Base-by-base conservation (phyloP, 768 basidiomycete genomes). In the Boletus subcaerulescens region DNA sequence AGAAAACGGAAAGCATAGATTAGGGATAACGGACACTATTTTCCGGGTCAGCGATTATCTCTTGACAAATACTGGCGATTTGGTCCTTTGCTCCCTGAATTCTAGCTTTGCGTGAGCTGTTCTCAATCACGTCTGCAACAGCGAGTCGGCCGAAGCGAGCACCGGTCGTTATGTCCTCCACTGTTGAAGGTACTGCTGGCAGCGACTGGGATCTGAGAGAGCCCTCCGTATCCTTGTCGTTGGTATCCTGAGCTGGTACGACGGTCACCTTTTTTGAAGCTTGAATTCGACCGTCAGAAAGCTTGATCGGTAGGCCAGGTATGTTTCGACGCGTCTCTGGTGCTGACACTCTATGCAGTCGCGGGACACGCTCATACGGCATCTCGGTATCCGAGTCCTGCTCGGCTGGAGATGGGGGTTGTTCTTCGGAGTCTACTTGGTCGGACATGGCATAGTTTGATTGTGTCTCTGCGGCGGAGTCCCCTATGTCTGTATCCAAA, bases 21-120 rank as follows among this genome's bases (percentile, higher is more conserved):
- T 5, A 39, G 35, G 24, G 53, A 9, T 45, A 40, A 77, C 89
- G 66, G 68, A 97, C 95, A 56, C 87, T 91, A 65, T 93, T 93
- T 74, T 99, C 97, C 24, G 96, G 96, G 59, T 98, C 96, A 22
- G 89, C 82, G 45, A 97, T 75, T 50, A 98, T 91, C 63, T 98
- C 96, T 65, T 97, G 93, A 67, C 94, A 97, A 32, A 98, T 84
- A 29, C 80, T 78, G 1, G 94, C 97, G 58, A 98, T 91, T 73
- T 98, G 94, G 66, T 97, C 93, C 63, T 96, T 93, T 14, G 95
- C 95, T 40, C 77, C 77, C 60, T 85, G 84, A 59, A 97, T 75
- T 50, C 86, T 79, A 47, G 76, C 77, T 59, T 79, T 81, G 56
- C 86, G 81, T 22, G 89, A 87, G 61, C 78, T 78, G 56, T 80